Conservation (phyloP, 1,284 basidiomycete genomes). For the Xanthoconium separans region DNA sequence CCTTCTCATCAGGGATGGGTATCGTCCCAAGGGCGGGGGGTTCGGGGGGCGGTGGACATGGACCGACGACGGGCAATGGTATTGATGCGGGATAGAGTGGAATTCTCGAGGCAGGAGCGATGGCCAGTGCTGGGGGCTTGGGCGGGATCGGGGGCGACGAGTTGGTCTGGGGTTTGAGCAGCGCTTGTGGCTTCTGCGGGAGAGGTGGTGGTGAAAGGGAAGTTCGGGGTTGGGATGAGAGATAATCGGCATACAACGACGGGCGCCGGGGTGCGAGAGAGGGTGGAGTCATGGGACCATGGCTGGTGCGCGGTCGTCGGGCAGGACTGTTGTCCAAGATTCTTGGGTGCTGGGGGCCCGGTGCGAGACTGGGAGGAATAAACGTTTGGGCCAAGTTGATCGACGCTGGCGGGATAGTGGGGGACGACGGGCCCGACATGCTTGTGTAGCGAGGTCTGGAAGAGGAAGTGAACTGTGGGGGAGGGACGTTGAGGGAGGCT, state of each 20-base stretch:
- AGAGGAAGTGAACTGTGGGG: conserved; percentile 8
- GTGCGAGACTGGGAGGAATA: conserved; percentile 28
- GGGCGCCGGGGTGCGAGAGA: conserved; percentile 13
- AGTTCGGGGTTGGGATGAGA: conserved; percentile 17
- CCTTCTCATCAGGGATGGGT: conserved; percentile 28
- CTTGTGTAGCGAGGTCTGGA: conserved; percentile 25
- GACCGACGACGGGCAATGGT: conserved; percentile 18
- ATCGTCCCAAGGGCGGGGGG: neutral
- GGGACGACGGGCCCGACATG: conserved; percentile 10
- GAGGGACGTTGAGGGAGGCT: conserved; percentile 21
- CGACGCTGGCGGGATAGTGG: conserved; percentile 1
- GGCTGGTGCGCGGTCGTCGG: conserved; percentile 14
- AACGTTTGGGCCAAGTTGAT: conserved; percentile 5
- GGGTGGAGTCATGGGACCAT: conserved; percentile 5
- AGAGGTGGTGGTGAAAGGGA: conserved; percentile 33
- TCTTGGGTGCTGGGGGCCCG: conserved; percentile 25
- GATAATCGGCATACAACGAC: conserved; percentile 34
- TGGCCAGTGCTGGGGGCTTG: conserved; percentile 26
- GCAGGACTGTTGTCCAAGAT: conserved; percentile 22
- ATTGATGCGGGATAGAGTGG: conserved; percentile 36
- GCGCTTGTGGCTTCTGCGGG: conserved; percentile 33
- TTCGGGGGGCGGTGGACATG: conserved; percentile 11
- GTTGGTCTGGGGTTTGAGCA: conserved; percentile 21
- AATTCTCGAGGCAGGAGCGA: conserved; percentile 20
- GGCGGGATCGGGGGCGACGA: conserved; percentile 32